These are phyloP conservation scores for Carex myosuroides DNA, from an alignment of 176 grass and related monocot genomes.

Conservation along the genomic window DNA sequence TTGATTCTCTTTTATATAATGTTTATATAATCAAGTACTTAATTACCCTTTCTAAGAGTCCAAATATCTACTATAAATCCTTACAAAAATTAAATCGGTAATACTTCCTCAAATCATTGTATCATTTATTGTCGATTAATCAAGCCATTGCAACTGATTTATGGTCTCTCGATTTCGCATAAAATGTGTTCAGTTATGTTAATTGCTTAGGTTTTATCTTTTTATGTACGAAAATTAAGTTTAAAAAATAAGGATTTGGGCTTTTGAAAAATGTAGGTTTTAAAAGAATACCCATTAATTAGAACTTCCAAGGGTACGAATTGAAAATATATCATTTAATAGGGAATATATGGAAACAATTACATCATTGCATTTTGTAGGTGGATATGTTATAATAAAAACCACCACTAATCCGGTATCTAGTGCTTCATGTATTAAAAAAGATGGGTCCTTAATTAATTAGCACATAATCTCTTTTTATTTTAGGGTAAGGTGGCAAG, in stretches of 20 bases:
- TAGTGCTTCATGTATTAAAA: constrained; percentile 14
- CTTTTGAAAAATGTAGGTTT: neutral
- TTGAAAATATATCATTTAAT: neutral
- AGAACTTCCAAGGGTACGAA: neutral
- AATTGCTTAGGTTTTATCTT: no score
- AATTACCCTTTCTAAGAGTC: neutral
- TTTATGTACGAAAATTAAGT: no score
- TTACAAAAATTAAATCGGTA: neutral
- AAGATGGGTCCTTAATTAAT: neutral
- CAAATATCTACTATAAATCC: neutral
- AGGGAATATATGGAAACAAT: neutral
- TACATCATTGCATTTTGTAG: neutral
- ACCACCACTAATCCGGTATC: constrained; percentile 17
- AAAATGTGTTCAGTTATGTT: no score
- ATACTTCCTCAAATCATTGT: neutral
- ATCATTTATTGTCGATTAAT: neutral
- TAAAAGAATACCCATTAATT: neutral
- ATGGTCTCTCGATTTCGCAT: no score
- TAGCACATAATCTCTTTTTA: neutral
- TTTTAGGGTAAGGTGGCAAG: no score
- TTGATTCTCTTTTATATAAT: neutral
- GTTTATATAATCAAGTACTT: neutral
- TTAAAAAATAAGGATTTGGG: no score
- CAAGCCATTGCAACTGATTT: no score
- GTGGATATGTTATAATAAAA: constrained; percentile 25